Percentiles rank a stretch among this genome's conserved stretches.
These are phyloP conservation scores for Cordyceps tenuipes DNA, from an alignment of 2,329 filamentous ascomycete species.

Conservation along the genomic window DNA sequence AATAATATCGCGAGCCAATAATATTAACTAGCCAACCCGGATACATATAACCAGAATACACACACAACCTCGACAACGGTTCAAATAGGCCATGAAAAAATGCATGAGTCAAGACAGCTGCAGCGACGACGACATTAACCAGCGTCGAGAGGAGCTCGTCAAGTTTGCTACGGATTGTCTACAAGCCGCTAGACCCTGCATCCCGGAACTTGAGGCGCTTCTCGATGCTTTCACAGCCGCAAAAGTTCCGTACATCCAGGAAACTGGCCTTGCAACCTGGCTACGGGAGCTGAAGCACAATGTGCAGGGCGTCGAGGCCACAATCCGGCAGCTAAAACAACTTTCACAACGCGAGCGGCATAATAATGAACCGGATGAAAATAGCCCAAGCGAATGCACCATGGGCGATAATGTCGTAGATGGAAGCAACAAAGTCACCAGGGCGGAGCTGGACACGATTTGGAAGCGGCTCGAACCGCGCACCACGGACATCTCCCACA, in stretches of 20 bases:
- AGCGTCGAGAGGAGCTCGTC: slow-evolving; percentile 8
- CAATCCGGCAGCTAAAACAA: slow-evolving; percentile 13
- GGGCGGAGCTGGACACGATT: slow-evolving; percentile 12
- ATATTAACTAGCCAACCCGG: too few species aligned
- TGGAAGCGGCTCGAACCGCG: slow-evolving; percentile 19
- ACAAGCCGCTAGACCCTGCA: slow-evolving; percentile 7
- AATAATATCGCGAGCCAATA: too few species aligned
- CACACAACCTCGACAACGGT: not conserved
- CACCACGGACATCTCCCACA: slow-evolving; percentile 18
- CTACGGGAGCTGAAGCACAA: slow-evolving; percentile 17
- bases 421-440: not conserved
- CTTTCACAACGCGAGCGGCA: not conserved
- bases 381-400: too few species aligned
- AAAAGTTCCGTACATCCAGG: slow-evolving; percentile 9
- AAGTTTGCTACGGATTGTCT: slow-evolving; percentile 11
- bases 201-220: slow-evolving; percentile 17
- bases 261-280: slow-evolving; percentile 19
- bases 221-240: slow-evolving; percentile 6
- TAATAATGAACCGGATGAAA: too few species aligned
- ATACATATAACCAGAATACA: not conserved
- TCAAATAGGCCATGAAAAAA: not conserved
- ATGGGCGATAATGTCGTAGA: not conserved
- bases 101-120: not conserved
- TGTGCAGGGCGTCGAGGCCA: slow-evolving; percentile 10
- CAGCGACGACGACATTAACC: not conserved